These are phyloP conservation scores for Salix purpurea DNA, from an alignment of 345 rosid genomes.

Conservation along the genomic window DNA sequence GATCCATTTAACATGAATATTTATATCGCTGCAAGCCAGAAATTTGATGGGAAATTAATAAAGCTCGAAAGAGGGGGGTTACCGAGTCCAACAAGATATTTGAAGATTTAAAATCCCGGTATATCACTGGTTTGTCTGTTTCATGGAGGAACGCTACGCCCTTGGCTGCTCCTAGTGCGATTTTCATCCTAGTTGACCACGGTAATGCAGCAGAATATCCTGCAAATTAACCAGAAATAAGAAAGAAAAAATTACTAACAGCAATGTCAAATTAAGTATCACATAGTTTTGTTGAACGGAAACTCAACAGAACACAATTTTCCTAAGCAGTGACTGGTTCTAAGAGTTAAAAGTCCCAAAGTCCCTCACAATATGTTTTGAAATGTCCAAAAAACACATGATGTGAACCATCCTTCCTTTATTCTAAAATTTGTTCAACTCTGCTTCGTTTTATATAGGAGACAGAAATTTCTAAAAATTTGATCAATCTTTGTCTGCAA, in stretches of 20 bases:
- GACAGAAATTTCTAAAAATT: not conserved
- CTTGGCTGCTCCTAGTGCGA: conserved; percentile 73
- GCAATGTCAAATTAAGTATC: no score
- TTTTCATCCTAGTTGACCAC: conserved; percentile 76
- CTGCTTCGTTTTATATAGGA: no score
- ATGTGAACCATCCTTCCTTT: not conserved
- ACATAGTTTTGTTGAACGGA: no score
- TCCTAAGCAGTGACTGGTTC: no score
- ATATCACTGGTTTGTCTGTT: conserved; percentile 66
- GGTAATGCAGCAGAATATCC: conserved; percentile 53
- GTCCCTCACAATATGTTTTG: not conserved
- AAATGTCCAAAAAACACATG: not conserved
- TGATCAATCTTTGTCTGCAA: not conserved
- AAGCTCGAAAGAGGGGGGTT: conserved; percentile 11
- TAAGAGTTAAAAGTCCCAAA: no score
- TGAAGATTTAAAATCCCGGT: conserved; percentile 73
- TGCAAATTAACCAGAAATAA: conserved; percentile 15
- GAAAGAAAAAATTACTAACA: not conserved
- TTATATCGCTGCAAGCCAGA: no score
- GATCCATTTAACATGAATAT: no score
- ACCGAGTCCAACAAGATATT: conserved; percentile 68
- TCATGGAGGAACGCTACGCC: conserved; percentile 79
- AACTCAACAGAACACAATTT: no score
- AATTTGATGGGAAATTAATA: not conserved
- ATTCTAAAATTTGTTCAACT: no score